These are phyloP conservation scores for Lenwebbia sp. DNA, from an alignment of 345 rosid genomes.

Conservation along the genomic window DNA sequence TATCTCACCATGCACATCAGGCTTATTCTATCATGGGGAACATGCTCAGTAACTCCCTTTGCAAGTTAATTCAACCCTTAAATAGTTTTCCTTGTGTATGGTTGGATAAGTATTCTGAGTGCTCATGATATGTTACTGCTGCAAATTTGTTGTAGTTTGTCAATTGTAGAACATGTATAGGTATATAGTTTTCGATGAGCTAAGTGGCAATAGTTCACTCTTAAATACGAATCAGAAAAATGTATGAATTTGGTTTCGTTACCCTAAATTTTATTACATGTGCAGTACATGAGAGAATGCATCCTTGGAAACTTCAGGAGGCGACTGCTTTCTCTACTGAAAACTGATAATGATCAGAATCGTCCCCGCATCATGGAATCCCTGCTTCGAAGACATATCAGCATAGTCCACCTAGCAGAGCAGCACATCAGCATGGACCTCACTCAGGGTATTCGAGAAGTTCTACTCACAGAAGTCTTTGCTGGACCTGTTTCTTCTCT, in stretches of 20 bases:
- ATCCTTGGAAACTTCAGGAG: slow-evolving; percentile 90
- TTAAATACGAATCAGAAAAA: neutral
- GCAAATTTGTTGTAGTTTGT: neutral
- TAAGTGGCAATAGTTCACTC: neutral
- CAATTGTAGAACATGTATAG: neutral
- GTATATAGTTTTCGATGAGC: neutral
- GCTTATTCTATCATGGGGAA: neutral
- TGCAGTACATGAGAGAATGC: slow-evolving; percentile 99
- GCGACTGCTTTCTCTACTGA: slow-evolving; percentile 66
- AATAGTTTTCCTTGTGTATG: neutral
- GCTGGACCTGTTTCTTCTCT: slow-evolving; percentile 78
- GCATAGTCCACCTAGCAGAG: slow-evolving; percentile 85
- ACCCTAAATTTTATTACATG: slow-evolving; percentile 1
- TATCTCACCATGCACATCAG: neutral
- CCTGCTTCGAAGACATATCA: slow-evolving; percentile 67
- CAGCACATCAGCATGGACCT: slow-evolving; percentile 98
- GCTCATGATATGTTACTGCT: neutral
- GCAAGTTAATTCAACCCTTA: neutral
- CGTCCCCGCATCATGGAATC: slow-evolving; percentile 84
- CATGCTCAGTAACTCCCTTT: neutral
- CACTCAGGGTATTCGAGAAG: slow-evolving; percentile 83
- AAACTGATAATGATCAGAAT: slow-evolving; percentile 93
- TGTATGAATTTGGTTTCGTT: neutral
- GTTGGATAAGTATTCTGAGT: neutral
- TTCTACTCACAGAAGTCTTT: slow-evolving; percentile 74